These are phyloP conservation scores for Candida wancherniae DNA, from an alignment of 805 yeast species.

Conservation along the genomic window DNA sequence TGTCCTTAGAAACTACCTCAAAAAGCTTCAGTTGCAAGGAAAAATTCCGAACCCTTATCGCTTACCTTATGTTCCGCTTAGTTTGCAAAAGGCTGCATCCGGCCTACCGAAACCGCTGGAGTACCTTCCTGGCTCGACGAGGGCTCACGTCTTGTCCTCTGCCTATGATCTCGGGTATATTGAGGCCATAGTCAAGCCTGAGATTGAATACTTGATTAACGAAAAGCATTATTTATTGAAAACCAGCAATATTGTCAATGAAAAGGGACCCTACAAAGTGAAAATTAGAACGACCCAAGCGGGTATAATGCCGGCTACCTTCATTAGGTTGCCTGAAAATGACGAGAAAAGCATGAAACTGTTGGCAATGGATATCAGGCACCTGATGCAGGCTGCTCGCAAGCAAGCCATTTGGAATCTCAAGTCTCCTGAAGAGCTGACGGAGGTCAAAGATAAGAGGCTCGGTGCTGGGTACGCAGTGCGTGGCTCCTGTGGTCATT, in stretches of 20 bases:
- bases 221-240: conserved; percentile 19
- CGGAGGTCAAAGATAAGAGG: conserved; percentile 5
- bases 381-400: conserved; percentile 22
- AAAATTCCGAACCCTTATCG: conserved; percentile 30
- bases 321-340: conserved; percentile 22
- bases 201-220: conserved; percentile 31
- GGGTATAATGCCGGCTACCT: conserved; percentile 29
- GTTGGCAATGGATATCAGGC: conserved; percentile 30
- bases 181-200: conserved; percentile 29
- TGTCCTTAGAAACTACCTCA: conserved; percentile 26
- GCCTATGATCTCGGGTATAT: conserved; percentile 33
- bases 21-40: conserved; percentile 21
- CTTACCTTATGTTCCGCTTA: conserved; percentile 24
- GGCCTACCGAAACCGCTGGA: conserved; percentile 8
- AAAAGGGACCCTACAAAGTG: conserved; percentile 35
- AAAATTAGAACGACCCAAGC: conserved; percentile 27
- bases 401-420: conserved; percentile 25
- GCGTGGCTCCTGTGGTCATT: conserved; percentile 24
- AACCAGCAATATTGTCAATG: conserved; percentile 20
- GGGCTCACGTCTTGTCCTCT: conserved; percentile 13
- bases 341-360: conserved; percentile 17
- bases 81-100: conserved; percentile 9
- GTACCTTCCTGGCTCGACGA: conserved; percentile 24
- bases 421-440: not conserved
- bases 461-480: conserved; percentile 30